Conservation (phyloP, 2,329 filamentous ascomycete genomes). For the Elsinoe ampelina region DNA sequence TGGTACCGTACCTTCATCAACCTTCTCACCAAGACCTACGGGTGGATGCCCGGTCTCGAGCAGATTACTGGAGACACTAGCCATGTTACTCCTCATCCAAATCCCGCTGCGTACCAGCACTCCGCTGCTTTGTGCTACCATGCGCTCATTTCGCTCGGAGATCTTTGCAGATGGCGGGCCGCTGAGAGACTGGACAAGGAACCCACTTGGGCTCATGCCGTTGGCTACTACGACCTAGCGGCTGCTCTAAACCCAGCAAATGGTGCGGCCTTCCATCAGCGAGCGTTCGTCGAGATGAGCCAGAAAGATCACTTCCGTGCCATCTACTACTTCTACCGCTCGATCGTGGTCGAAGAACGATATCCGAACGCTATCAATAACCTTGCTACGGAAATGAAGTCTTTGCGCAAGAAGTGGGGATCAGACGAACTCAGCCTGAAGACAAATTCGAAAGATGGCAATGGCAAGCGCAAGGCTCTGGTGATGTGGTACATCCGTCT, state of each 20-base stretch:
- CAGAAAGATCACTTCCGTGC: constrained; percentile 72
- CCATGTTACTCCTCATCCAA: background rate
- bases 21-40: constrained; percentile 55
- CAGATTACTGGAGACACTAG: constrained; percentile 39
- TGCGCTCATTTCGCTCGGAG: constrained; percentile 77
- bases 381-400: constrained; percentile 69
- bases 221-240: constrained; percentile 78
- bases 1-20: constrained; percentile 86
- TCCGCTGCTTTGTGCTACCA: constrained; percentile 52
- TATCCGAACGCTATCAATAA: constrained; percentile 68
- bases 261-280: constrained; percentile 79
- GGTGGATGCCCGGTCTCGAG: constrained; percentile 49
- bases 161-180: constrained; percentile 78
- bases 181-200: constrained; percentile 62
- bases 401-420: constrained; percentile 49
- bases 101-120: background rate
- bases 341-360: constrained; percentile 63
- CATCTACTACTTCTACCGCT: constrained; percentile 82
- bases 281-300: constrained; percentile 73
- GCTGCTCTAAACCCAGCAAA: constrained; percentile 67
- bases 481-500: constrained; percentile 76
- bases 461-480: constrained; percentile 55
- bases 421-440: constrained; percentile 44
- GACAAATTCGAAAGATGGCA: constrained; percentile 31
- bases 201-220: constrained; percentile 67